These are phyloP conservation scores for Acanthamoeba sp. DNA, from an alignment of 208 protist genomes.

Conservation along the genomic window DNA sequence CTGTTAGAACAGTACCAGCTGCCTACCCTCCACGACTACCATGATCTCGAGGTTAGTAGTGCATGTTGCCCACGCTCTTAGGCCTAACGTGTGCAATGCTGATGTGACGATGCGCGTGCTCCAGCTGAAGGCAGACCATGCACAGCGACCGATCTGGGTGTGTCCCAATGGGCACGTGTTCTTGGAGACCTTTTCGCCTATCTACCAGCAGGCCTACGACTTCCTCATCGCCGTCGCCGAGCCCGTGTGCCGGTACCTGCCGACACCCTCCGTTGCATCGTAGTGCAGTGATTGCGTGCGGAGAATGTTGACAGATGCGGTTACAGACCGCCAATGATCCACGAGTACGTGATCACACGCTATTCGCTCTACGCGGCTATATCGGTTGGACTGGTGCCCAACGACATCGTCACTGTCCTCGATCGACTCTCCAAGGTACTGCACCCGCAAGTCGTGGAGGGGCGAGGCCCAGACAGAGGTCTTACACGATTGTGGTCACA, in stretches of 20 bases:
- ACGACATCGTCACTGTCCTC: slow-evolving; percentile 94
- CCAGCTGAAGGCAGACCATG: slow-evolving; percentile 79
- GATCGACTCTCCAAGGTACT: slow-evolving; percentile 90
- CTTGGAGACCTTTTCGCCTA: slow-evolving; percentile 90
- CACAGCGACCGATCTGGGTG: slow-evolving; percentile 86
- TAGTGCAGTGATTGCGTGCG: too few relatives aligned
- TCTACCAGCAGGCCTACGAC: slow-evolving; percentile 92
- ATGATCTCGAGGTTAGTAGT: background rate
- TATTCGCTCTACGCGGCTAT: slow-evolving; percentile 98
- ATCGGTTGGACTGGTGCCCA: slow-evolving; percentile 93
- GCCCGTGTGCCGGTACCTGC: slow-evolving; percentile 86
- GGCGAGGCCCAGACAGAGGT: too few relatives aligned
- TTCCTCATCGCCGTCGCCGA: slow-evolving; percentile 96
- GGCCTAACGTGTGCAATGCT: background rate
- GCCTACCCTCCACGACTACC: slow-evolving; percentile 32
- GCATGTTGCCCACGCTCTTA: background rate
- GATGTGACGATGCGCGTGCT: background rate
- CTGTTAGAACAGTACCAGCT: slow-evolving; percentile 30
- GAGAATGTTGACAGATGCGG: too few relatives aligned
- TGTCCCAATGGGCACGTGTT: slow-evolving; percentile 90
- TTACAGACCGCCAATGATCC: slow-evolving; percentile 94
- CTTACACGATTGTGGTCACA: slow-evolving; percentile 80
- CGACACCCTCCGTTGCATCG: background rate
- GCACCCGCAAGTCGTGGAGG: background rate
- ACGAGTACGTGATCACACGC: slow-evolving; percentile 97